A percentile compares a stretch with the other conserved stretches of the same genome.
Conservation (phyloP, 495 filamentous ascomycete genomes). For the Hypoxylon lenormandii region DNA sequence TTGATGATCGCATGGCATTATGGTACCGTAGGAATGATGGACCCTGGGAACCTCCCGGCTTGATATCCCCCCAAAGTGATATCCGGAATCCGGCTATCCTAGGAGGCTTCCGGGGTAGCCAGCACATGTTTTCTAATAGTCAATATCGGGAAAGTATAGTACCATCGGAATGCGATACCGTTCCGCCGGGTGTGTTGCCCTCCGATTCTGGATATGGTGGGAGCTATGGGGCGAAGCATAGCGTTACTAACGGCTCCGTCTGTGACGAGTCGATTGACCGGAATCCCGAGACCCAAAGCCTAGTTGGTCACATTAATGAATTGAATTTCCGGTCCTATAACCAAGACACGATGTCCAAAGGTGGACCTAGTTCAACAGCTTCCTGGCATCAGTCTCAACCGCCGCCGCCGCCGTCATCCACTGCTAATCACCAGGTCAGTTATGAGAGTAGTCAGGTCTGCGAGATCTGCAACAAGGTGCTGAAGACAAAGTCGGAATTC, state of each 20-base stretch:
- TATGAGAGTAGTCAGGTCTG: conserved; percentile 45
- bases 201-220: conserved; percentile 76
- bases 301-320: conserved; percentile 49
- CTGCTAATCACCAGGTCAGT: conserved; percentile 13
- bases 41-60: conserved; percentile 53
- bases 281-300: conserved; percentile 55
- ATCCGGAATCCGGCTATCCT: conserved; percentile 28
- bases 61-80: conserved; percentile 33
- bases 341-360: conserved; percentile 29
- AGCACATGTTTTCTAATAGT: conserved; percentile 12
- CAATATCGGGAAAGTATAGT: conserved; percentile 46
- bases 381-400: conserved; percentile 34
- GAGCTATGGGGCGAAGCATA: conserved; percentile 55
- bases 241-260: conserved; percentile 63
- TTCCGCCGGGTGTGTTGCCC: conserved; percentile 60
- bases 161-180: conserved; percentile 69
- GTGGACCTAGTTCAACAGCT: conserved; percentile 23
- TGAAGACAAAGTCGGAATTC: conserved; percentile 65
- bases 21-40: conserved; percentile 57
- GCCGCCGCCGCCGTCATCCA: conserved; percentile 7
- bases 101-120: conserved; percentile 18
- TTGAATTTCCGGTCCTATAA: conserved; percentile 27
- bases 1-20: conserved; percentile 44
- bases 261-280: conserved; percentile 55
- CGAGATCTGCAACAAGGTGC: conserved; percentile 47